Conservation (phyloP, 176 grass and related monocot species). For the Thinopyrum elongatum region DNA sequence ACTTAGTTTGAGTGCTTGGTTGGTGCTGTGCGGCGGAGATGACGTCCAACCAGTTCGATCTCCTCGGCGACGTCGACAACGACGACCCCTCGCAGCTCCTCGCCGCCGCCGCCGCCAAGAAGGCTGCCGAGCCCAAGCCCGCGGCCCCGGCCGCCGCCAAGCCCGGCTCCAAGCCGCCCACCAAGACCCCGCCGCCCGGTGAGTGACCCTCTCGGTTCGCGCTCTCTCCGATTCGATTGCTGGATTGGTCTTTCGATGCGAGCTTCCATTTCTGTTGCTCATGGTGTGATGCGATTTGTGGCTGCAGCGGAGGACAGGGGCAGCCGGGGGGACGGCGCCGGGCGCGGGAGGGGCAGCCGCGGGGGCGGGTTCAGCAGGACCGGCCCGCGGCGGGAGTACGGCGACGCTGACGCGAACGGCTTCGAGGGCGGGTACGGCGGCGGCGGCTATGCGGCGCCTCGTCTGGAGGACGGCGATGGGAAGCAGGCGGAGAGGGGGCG, state of each 20-base stretch:
- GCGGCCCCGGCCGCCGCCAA: background rate
- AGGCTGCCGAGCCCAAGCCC: constrained; percentile 5
- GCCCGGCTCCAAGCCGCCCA: constrained; percentile 35
- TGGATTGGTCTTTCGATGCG: background rate
- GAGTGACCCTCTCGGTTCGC: constrained; percentile 38
- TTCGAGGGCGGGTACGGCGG: constrained; percentile 38
- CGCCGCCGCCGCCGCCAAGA: constrained; percentile 55
- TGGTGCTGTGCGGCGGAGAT: background rate
- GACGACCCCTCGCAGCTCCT: constrained; percentile 65
- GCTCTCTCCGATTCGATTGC: background rate
- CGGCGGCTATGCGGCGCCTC: background rate
- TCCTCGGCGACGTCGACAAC: constrained; percentile 70
- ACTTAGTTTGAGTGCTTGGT: background rate
- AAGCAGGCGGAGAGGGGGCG: constrained; percentile 40
- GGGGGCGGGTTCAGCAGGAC: constrained; percentile 19
- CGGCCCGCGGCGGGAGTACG: constrained; percentile 31
- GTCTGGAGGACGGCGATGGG: constrained; percentile 28
- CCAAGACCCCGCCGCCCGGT: constrained; percentile 64
- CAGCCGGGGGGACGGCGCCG: constrained; percentile 38
- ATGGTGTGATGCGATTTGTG: background rate
- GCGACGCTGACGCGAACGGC: constrained; percentile 37
- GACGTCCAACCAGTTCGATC: constrained; percentile 83
- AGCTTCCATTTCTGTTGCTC: background rate
- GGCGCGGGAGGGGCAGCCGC: constrained; percentile 54
- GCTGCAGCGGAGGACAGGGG: constrained; percentile 55